Conservation (phyloP, 768 basidiomycete species). For the Antrodiella citrinella region DNA sequence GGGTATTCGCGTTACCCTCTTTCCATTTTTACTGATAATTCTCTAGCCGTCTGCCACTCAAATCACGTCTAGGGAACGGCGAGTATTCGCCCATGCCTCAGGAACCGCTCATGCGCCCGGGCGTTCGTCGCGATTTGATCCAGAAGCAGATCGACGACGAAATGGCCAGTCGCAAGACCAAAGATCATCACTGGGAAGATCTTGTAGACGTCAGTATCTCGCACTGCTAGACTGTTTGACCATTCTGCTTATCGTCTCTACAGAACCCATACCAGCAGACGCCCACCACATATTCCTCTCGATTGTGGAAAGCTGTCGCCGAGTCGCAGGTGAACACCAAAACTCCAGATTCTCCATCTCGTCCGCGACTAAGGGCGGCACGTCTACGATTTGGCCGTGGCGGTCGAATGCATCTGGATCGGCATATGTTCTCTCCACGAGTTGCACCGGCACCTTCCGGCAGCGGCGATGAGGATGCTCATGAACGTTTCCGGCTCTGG, state of each 20-base stretch:
- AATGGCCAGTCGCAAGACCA: constrained; percentile 51
- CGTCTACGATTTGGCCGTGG: constrained; percentile 79
- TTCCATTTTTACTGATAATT: neutral
- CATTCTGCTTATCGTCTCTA: constrained; percentile 3
- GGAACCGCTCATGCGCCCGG: constrained; percentile 51
- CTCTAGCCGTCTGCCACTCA: constrained; percentile 42
- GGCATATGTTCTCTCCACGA: constrained; percentile 34
- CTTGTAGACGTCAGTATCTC: constrained; percentile 57
- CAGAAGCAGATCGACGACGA: constrained; percentile 55
- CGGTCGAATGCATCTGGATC: constrained; percentile 70
- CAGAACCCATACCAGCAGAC: constrained; percentile 69
- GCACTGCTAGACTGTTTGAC: neutral
- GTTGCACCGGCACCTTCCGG: constrained; percentile 8
- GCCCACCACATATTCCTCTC: constrained; percentile 46
- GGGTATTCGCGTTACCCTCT: neutral
- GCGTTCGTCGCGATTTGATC: constrained; percentile 56
- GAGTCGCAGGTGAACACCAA: constrained; percentile 24
- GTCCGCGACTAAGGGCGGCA: constrained; percentile 37
- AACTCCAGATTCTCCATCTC: constrained; percentile 20
- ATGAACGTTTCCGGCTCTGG: constrained; percentile 35
- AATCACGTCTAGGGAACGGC: constrained; percentile 41
- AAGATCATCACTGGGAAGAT: constrained; percentile 83
- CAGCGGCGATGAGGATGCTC: constrained; percentile 23
- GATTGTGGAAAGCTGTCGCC: constrained; percentile 59
- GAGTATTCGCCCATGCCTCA: constrained; percentile 34